A percentile compares a stretch with the other conserved stretches of the same genome.
Evolutionary conservation across 2,329 filamentous ascomycete species (phyloP).

Genomic region (Mollisia scopiformis): DNA sequence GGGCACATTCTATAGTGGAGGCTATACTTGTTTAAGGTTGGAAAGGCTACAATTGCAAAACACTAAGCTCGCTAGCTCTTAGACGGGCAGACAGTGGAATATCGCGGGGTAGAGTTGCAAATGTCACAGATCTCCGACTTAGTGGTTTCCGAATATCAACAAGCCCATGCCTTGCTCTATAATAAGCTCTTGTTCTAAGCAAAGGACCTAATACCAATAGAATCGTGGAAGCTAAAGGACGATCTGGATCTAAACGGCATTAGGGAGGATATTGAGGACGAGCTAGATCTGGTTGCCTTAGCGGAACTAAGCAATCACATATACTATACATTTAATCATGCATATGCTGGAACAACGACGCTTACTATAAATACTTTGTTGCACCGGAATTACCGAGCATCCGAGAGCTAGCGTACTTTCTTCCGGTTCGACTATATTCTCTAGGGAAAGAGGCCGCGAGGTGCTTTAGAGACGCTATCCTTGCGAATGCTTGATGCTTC

Average conservation of each 20-base stretch:
- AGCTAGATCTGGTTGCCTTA: constrained; percentile 18
- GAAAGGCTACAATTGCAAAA: constrained; percentile 8
- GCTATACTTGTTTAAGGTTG: constrained; percentile 16
- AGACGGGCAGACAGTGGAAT: constrained; percentile 14
- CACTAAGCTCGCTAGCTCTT: constrained; percentile 15
- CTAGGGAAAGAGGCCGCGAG: constrained; percentile 1
- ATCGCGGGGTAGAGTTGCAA: constrained; percentile 10
- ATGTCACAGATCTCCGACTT: constrained; percentile 15
- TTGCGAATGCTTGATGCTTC: constrained; percentile 9
- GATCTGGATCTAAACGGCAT: constrained; percentile 17
- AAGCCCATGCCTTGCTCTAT: constrained; percentile 13
- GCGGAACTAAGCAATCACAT: constrained; percentile 17
- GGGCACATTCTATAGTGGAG: constrained; percentile 18
- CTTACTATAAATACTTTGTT: constrained; percentile 16
- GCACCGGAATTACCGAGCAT: constrained; percentile 8
- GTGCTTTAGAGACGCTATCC: not conserved
- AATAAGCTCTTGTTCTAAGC: constrained; percentile 12
- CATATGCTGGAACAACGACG: constrained; percentile 14
- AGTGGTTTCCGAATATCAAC: constrained; percentile 15
- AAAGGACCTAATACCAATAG: constrained; percentile 5
- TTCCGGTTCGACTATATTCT: constrained; percentile 13
- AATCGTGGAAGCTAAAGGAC: constrained; percentile 17
- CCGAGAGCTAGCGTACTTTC: constrained; percentile 12
- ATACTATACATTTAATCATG: constrained; percentile 17
- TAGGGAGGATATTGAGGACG: constrained; percentile 9